Evolutionary conservation across 2,329 filamentous ascomycete species (phyloP), one percentile per base, ranked within the genome.

Genomic region (Botryotinia calthae): DNA sequence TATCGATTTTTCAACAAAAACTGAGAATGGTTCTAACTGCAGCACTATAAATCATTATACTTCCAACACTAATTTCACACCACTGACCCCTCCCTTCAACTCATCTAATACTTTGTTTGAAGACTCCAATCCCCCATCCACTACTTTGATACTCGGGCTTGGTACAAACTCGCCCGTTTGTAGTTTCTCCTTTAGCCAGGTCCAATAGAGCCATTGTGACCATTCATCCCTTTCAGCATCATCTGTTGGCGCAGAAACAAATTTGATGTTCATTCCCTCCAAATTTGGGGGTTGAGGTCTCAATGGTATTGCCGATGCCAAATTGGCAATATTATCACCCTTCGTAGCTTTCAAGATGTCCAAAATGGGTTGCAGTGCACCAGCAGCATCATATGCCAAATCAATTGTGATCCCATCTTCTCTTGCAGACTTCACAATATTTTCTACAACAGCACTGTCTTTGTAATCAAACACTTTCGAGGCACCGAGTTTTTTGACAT

Each of bases 341-440:
- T 84, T 78, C 3, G 84, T 85, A 5, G 86, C 86, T 71, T 89
- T 87, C 79, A 87, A 88, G 78, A 88, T 86, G 25, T 88, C 78
- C 48, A 87, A 82, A 59, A 83, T 83, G 4, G 83, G 83, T 7
- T 62, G 25, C 48, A 72, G n/a, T 7, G 40, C 31, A 34, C 71
- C 71, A 65, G 61, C 74, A 31, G 69, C 66, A 51, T 70, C 62
- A 56, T 68, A 74, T 25, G 34, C 73, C 20, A 59, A 40, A 64
- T 71, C n/a, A 34, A 75, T 70, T 16, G 34, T 58, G 6, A 66
- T 46, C 5, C 62, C 72, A 18, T 68, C 61, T 3, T 66, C 72
- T 72, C 74, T 73, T 31, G 77, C 71, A 44, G 78, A 10, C 74
- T 78, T 70, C 34, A 81, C 71, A n/a, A 83, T 76, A 8, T 80